Percentiles rank a stretch among this genome's conserved stretches.
Evolutionary conservation across 108 stramenopile species (phyloP).

Genomic region (Cylindrotheca fusiformis): DNA sequence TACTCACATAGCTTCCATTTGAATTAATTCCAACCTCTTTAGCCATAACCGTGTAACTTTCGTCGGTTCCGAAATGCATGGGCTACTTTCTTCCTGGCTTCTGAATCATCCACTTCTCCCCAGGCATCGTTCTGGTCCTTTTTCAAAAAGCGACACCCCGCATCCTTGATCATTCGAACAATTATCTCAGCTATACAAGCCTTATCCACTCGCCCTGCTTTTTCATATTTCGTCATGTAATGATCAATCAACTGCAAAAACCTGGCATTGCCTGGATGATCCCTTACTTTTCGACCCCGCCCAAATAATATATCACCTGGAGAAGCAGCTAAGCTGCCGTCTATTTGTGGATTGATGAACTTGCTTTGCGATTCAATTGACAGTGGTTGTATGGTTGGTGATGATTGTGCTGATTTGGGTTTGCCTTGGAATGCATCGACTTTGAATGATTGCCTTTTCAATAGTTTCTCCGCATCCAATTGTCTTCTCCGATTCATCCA

Average conservation of each 20-base stretch:
- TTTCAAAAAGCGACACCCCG: constrained; percentile 32
- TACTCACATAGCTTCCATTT: too few relatives aligned
- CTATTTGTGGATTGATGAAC: not conserved
- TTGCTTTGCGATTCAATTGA: too few relatives aligned
- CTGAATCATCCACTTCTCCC: constrained; percentile 18
- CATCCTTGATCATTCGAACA: constrained; percentile 23
- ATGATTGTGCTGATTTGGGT: not conserved
- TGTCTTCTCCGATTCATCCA: constrained; percentile 11
- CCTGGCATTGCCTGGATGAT: constrained; percentile 27
- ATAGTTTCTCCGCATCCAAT: not conserved
- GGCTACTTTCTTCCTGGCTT: constrained; percentile 22
- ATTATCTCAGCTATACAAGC: constrained; percentile 29
- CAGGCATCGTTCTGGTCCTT: not conserved
- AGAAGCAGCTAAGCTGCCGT: not conserved
- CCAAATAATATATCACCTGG: constrained; percentile 63
- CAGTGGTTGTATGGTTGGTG: not conserved
- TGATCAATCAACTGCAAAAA: constrained; percentile 20
- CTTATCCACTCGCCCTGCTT: constrained; percentile 23
- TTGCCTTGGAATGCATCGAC: not conserved
- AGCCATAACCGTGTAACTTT: not conserved
- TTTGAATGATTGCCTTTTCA: not conserved
- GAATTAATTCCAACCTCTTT: too few relatives aligned
- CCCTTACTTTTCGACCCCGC: constrained; percentile 54
- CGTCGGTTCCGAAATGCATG: constrained; percentile 30
- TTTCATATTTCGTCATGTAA: constrained; percentile 19